A percentile compares a stretch with the other conserved stretches of the same genome.
Conservation (phyloP, 2,329 filamentous ascomycete genomes). For the Setomelanomma holmii region DNA sequence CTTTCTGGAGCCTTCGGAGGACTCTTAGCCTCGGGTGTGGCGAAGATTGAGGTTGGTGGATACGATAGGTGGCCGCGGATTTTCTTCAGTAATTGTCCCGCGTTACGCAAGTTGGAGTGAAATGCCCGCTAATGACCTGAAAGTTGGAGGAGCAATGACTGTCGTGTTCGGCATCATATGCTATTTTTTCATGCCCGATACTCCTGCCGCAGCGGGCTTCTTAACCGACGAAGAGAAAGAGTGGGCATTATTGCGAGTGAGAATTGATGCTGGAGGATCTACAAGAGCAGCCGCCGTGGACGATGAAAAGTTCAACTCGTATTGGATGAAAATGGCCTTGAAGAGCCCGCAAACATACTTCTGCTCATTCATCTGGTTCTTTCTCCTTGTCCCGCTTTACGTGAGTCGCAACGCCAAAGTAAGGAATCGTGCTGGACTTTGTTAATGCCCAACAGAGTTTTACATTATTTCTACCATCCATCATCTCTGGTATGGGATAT, state of each 20-base stretch:
- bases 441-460: constrained; percentile 39
- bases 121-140: constrained; percentile 26
- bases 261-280: constrained; percentile 35
- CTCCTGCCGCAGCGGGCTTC: constrained; percentile 42
- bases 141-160: constrained; percentile 41
- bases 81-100: constrained; percentile 26
- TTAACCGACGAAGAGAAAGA: constrained; percentile 36
- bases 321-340: constrained; percentile 48
- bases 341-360: constrained; percentile 48
- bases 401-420: constrained; percentile 1
- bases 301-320: constrained; percentile 51
- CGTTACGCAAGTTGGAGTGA: too few species aligned
- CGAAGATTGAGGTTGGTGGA: constrained; percentile 44
- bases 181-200: constrained; percentile 62
- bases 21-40: constrained; percentile 52
- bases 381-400: constrained; percentile 56
- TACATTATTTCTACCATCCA: constrained; percentile 50
- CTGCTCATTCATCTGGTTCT: constrained; percentile 45
- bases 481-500: constrained; percentile 49
- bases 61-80: constrained; percentile 49
- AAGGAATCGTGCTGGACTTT: background rate
- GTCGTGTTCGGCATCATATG: constrained; percentile 52
- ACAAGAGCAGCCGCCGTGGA: constrained; percentile 37
- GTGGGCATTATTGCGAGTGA: constrained; percentile 35
- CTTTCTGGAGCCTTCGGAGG: constrained; percentile 53